Evolutionary conservation across 768 basidiomycete species (phyloP).

Genomic region (Termitomyces sp.): DNA sequence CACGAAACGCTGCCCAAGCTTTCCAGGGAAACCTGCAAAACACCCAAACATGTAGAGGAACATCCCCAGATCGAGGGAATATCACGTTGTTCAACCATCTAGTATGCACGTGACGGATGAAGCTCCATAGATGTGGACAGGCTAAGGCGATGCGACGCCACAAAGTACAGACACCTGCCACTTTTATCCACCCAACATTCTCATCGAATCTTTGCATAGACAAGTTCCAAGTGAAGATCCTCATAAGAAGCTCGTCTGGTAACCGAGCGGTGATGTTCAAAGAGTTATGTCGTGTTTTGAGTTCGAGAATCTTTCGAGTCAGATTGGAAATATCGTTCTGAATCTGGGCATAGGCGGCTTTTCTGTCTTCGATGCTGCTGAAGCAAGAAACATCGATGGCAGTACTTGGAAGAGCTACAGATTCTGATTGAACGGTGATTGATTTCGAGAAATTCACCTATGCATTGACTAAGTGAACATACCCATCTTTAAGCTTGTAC

Average conservation of each 20-base stretch:
- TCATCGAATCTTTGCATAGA: neutral
- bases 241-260: neutral
- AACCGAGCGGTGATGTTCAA: no score
- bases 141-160: neutral
- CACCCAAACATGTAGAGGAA: neutral
- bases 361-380: neutral
- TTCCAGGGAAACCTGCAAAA: no score
- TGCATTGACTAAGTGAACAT: no score
- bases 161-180: neutral
- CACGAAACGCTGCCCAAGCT: neutral
- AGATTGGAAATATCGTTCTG: neutral
- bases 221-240: neutral
- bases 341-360: neutral
- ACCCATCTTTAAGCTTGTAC: no score
- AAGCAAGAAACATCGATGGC: neutral
- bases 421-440: no score
- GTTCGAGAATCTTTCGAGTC: no score
- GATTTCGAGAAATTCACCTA: no score
- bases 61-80: neutral
- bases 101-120: neutral
- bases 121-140: neutral
- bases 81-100: neutral
- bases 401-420: neutral
- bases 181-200: neutral
- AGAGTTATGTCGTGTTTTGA: no score